Evolutionary conservation across 108 stramenopile species (phyloP).

Genomic region (Aurantiochytrium sp.): DNA sequence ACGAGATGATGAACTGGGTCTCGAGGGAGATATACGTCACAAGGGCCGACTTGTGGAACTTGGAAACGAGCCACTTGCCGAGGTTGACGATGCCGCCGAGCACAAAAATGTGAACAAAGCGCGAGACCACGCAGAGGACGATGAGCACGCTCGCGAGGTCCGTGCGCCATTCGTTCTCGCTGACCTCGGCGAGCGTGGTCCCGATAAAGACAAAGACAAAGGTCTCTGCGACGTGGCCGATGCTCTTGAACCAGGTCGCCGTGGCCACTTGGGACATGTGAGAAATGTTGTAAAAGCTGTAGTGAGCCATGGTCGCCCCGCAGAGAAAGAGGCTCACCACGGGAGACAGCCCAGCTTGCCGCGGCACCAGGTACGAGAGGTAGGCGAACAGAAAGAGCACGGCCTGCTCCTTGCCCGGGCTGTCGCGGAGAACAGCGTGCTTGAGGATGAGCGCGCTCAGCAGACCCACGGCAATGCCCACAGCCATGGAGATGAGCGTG

Average conservation of each 20-base stretch:
- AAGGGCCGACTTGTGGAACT: not conserved
- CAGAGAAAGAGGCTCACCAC: slow-evolving; percentile 93
- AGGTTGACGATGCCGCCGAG: not conserved
- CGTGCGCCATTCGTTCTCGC: not conserved
- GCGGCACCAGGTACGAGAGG: slow-evolving; percentile 79
- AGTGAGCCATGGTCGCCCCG: slow-evolving; percentile 79
- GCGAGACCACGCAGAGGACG: not conserved
- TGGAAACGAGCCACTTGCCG: not conserved
- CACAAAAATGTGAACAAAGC: not conserved
- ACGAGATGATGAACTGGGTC: not conserved
- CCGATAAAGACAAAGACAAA: slow-evolving; percentile 73
- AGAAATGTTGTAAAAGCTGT: slow-evolving; percentile 87
- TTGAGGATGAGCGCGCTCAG: slow-evolving; percentile 71
- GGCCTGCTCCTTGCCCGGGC: slow-evolving; percentile 82
- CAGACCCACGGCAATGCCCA: slow-evolving; percentile 79
- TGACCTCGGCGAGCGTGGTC: not conserved
- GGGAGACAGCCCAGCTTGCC: slow-evolving; percentile 74
- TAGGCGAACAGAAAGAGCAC: slow-evolving; percentile 88
- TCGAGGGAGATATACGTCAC: not conserved
- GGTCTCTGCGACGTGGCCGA: slow-evolving; percentile 78
- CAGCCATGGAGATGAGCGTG: slow-evolving; percentile 62
- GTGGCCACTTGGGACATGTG: slow-evolving; percentile 75
- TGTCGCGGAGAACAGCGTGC: slow-evolving; percentile 72
- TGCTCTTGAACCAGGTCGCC: slow-evolving; percentile 83
- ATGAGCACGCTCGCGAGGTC: not conserved